phyloP scores from a whole-genome alignment of 2,329 filamentous ascomycete genomes.

The Tolypocladium ovalisporum region DNA sequence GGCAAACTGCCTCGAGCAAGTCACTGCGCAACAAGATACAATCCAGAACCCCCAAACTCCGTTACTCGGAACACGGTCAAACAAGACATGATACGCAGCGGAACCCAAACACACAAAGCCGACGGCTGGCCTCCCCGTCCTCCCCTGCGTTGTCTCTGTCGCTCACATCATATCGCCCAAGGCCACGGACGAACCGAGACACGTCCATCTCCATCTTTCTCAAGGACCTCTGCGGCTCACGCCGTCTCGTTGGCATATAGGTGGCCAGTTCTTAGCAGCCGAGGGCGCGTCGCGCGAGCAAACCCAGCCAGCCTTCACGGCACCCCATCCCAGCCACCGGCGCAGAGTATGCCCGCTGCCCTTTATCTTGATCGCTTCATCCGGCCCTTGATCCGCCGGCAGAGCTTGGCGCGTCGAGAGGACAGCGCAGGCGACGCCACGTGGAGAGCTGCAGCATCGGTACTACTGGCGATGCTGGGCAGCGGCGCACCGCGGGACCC shows the following conservation, averaged over 20 bases:
- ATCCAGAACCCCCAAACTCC: neutral
- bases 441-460: neutral
- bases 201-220: neutral
- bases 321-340: neutral
- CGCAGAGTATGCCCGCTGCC: neutral
- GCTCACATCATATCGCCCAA: neutral
- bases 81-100: neutral
- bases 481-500: slow-evolving; percentile 12
- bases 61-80: neutral
- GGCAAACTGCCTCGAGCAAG: neutral
- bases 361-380: neutral
- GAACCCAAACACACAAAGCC: neutral
- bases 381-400: neutral
- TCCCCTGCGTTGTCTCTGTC: neutral
- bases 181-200: neutral
- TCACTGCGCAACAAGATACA: neutral
- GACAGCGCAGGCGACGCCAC: neutral
- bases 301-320: too few relatives aligned
- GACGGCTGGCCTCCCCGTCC: neutral
- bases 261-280: too few relatives aligned
- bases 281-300: too few relatives aligned
- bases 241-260: neutral
- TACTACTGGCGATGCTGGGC: neutral
- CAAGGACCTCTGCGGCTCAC: neutral
- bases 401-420: neutral